phyloP scores from a whole-genome alignment of 495 filamentous ascomycete species.

The Xylaria cubensis region DNA sequence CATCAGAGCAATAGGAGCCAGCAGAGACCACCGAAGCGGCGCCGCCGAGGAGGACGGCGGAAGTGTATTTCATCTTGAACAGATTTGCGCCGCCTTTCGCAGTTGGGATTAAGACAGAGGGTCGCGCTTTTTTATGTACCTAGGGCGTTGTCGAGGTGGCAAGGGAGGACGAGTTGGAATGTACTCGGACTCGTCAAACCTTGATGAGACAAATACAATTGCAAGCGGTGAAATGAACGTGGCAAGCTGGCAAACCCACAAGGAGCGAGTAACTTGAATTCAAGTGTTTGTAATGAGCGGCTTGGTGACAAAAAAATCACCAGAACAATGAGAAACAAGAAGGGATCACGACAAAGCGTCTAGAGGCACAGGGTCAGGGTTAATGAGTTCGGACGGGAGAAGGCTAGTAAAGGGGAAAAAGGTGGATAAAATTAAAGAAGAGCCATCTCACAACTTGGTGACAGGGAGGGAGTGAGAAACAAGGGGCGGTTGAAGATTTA shows the following conservation, averaged over 20 bases:
- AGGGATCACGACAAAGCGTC: constrained; percentile 32
- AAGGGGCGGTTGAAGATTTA: constrained; percentile 27
- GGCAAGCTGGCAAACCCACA: constrained; percentile 27
- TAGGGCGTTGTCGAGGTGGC: neutral
- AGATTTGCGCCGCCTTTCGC: neutral
- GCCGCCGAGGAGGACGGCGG: constrained; percentile 34
- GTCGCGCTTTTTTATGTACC: neutral
- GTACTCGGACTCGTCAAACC: constrained; percentile 27
- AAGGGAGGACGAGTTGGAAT: constrained; percentile 10
- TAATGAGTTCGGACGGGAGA: constrained; percentile 18
- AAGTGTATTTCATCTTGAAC: constrained; percentile 37
- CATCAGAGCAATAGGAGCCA: constrained; percentile 33
- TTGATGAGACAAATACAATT: constrained; percentile 8
- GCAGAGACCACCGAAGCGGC: constrained; percentile 41
- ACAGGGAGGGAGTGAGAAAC: constrained; percentile 30
- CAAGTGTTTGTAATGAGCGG: constrained; percentile 40
- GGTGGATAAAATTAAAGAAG: constrained; percentile 30
- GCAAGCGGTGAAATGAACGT: constrained; percentile 38
- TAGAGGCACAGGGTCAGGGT: constrained; percentile 18
- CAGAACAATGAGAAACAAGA: constrained; percentile 41
- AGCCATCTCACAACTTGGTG: constrained; percentile 27
- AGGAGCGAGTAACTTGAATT: constrained; percentile 28
- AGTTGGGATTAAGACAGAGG: neutral
- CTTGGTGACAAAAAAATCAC: constrained; percentile 38
- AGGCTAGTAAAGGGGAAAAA: constrained; percentile 27